A percentile compares a stretch with the other conserved stretches of the same genome.
Evolutionary conservation across 1,284 basidiomycete genomes (phyloP).

Genomic region (Kwoniella shivajii): DNA sequence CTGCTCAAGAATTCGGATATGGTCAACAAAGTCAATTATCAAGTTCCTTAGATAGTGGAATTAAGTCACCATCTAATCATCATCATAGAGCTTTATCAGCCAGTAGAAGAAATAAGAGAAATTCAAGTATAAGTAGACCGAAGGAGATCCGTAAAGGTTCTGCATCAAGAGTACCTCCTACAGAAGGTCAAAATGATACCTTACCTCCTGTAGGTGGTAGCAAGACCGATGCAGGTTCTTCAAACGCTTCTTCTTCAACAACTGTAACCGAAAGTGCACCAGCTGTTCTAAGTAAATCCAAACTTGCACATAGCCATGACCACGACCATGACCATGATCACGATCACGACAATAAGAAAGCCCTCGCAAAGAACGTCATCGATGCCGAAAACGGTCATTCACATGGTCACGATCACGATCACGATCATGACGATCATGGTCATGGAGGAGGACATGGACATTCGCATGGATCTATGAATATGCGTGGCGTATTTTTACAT

Average conservation of each 20-base stretch:
- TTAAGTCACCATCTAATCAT: slow-evolving; percentile 29
- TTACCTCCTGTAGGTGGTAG: slow-evolving; percentile 22
- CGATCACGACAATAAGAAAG: slow-evolving; percentile 28
- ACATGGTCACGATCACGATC: slow-evolving; percentile 23
- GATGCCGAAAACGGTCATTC: slow-evolving; percentile 30
- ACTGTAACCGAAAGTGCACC: slow-evolving; percentile 18
- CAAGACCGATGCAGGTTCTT: not conserved
- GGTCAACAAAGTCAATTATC: slow-evolving; percentile 26
- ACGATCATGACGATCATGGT: slow-evolving; percentile 32
- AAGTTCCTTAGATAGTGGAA: slow-evolving; percentile 15
- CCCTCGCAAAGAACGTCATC: slow-evolving; percentile 22
- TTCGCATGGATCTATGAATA: slow-evolving; percentile 86
- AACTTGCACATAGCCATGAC: slow-evolving; percentile 3
- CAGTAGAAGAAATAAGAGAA: slow-evolving; percentile 20
- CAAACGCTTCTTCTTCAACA: slow-evolving; percentile 21
- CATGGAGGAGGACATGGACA: slow-evolving; percentile 59
- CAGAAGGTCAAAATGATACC: slow-evolving; percentile 38
- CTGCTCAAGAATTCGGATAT: slow-evolving; percentile 74
- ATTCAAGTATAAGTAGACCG: slow-evolving; percentile 22
- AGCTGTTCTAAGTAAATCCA: not conserved
- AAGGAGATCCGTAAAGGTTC: slow-evolving; percentile 13
- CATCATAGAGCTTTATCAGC: slow-evolving; percentile 26
- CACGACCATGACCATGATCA: slow-evolving; percentile 33
- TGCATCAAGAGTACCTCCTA: slow-evolving; percentile 22
- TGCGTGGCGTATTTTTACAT: slow-evolving; percentile 91